A percentile compares a stretch with the other conserved stretches of the same genome.
Evolutionary conservation across 768 basidiomycete genomes (phyloP).

Genomic region (Amanita molliuscula): DNA sequence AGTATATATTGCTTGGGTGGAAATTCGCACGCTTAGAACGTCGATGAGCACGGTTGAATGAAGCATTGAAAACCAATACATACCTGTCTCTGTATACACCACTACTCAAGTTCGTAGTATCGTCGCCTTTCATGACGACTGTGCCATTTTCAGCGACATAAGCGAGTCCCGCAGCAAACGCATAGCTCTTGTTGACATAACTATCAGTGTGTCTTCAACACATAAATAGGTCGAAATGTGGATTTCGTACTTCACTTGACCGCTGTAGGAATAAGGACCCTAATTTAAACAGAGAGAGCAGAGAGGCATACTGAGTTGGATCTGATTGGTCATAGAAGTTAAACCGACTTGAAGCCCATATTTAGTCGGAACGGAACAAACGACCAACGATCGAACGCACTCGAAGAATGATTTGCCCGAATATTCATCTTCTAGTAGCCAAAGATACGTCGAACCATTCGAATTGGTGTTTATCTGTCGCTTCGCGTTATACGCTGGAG

Average conservation of each 20-base stretch:
- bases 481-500: constrained; percentile 4
- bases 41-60: background rate
- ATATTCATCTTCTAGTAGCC: constrained; percentile 61
- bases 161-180: constrained; percentile 42
- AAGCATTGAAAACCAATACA: background rate
- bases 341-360: constrained; percentile 32
- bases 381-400: constrained; percentile 26
- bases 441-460: constrained; percentile 44
- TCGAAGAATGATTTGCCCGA: constrained; percentile 61
- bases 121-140: constrained; percentile 72
- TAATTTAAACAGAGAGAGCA: constrained; percentile 7
- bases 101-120: constrained; percentile 41
- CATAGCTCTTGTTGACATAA: constrained; percentile 47
- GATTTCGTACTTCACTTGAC: constrained; percentile 54
- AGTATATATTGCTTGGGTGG: constrained; percentile 50
- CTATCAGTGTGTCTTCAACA: constrained; percentile 6
- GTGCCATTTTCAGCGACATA: constrained; percentile 46
- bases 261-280: constrained; percentile 30
- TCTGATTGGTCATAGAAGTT: constrained; percentile 50
- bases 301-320: constrained; percentile 49
- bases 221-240: background rate
- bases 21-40: constrained; percentile 59
- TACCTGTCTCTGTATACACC: constrained; percentile 58
- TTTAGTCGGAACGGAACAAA: background rate
- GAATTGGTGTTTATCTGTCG: constrained; percentile 27